phyloP scores from a whole-genome alignment of 2,329 filamentous ascomycete genomes.

The Sporothrix mexicana region DNA sequence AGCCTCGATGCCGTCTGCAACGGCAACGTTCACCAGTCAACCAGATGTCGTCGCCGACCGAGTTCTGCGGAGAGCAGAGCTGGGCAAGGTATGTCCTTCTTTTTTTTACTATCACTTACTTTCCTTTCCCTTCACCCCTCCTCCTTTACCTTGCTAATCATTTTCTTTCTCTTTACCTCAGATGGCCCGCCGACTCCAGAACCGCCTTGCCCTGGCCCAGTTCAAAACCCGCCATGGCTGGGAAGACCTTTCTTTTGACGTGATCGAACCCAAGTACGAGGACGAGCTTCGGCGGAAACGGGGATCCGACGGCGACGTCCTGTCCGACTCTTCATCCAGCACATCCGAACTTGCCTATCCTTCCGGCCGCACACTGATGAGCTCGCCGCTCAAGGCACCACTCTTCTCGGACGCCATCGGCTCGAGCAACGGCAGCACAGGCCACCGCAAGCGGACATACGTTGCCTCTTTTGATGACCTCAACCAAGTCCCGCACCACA shows the following conservation, averaged over 20 bases:
- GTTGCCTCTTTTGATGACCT: conserved; percentile 62
- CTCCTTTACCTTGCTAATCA: conserved; percentile 15
- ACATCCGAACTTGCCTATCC: conserved; percentile 78
- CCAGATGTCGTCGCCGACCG: conserved; percentile 69
- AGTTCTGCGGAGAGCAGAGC: conserved; percentile 74
- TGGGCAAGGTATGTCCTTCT: conserved; percentile 68
- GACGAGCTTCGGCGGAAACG: conserved; percentile 78
- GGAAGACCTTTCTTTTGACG: conserved; percentile 86
- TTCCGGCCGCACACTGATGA: conserved; percentile 69
- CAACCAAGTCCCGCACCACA: conserved; percentile 27
- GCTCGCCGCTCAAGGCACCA: conserved; percentile 81
- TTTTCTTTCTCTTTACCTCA: conserved; percentile 47
- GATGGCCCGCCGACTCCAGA: conserved; percentile 93
- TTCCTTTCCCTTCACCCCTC: not conserved
- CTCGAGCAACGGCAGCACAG: conserved; percentile 70
- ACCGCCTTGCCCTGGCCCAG: conserved; percentile 91
- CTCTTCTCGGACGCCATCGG: conserved; percentile 84
- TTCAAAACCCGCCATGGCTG: conserved; percentile 97
- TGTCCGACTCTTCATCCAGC: conserved; percentile 87
- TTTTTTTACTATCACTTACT: no score
- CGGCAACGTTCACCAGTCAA: conserved; percentile 60
- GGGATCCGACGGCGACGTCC: conserved; percentile 71
- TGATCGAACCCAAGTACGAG: conserved; percentile 82
- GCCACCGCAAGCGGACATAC: conserved; percentile 69
- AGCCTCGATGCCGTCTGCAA: conserved; percentile 33